Percentiles rank a stretch among this genome's conserved stretches.
Evolutionary conservation across 2,329 filamentous ascomycete genomes (phyloP).

Genomic region (Xylariomycetidae sp.): DNA sequence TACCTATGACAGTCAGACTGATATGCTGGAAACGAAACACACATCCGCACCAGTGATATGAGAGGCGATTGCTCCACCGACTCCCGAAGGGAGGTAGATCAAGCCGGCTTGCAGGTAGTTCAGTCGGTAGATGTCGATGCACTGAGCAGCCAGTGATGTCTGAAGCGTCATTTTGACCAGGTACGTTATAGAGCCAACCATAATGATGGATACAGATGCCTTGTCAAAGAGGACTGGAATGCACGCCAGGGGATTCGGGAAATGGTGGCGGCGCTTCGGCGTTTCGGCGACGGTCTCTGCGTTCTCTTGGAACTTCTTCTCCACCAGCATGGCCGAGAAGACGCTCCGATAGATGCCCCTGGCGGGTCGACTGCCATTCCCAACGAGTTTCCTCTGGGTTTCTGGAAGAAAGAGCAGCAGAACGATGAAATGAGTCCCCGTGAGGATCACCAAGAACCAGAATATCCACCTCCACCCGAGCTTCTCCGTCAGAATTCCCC

Average conservation of each 20-base stretch:
- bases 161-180: conserved; percentile 10
- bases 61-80: conserved; percentile 3
- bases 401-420: conserved; percentile 8
- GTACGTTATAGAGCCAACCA: conserved; percentile 11
- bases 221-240: conserved; percentile 6
- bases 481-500: conserved; percentile 4
- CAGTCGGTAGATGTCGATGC: conserved; percentile 11
- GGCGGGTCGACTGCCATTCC: conserved; percentile 5
- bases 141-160: conserved; percentile 4
- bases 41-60: background rate
- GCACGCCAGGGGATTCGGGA: conserved; percentile 12
- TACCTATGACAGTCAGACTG: background rate
- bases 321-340: background rate
- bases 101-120: conserved; percentile 10
- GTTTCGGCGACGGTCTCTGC: background rate
- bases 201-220: conserved; percentile 4
- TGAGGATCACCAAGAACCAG: conserved; percentile 9
- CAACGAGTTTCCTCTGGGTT: conserved; percentile 6
- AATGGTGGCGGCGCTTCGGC: background rate
- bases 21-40: too few species aligned
- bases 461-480: conserved; percentile 8
- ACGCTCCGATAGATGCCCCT: conserved; percentile 1
- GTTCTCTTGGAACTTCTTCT: background rate
- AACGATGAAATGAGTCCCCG: conserved; percentile 3
- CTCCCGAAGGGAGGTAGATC: conserved; percentile 11